Evolutionary conservation across 768 basidiomycete genomes (phyloP).

Genomic region (Tricholoma hemisulphureum): DNA sequence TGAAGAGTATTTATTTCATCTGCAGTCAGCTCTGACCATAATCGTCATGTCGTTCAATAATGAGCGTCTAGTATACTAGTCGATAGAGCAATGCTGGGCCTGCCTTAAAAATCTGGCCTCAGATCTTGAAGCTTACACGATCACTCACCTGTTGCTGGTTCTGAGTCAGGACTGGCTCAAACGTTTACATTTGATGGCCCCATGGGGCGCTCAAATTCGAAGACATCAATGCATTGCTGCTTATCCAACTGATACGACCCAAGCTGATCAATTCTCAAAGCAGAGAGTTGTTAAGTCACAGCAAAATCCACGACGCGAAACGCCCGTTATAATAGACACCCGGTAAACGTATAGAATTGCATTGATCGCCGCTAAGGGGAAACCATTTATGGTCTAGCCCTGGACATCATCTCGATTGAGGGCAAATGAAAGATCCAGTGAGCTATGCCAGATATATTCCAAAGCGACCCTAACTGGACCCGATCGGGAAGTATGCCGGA

Average conservation of each 20-base stretch:
- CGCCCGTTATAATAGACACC: slow-evolving; percentile 7
- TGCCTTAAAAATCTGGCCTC: too few species aligned
- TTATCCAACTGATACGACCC: neutral
- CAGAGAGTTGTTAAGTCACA: slow-evolving; percentile 7
- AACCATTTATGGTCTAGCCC: slow-evolving; percentile 5
- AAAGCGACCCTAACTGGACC: slow-evolving; percentile 18
- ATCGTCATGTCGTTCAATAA: neutral
- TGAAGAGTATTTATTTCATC: slow-evolving; percentile 7
- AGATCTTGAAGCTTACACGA: too few species aligned
- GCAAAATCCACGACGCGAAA: slow-evolving; percentile 5
- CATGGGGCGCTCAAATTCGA: slow-evolving; percentile 5
- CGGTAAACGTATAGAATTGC: slow-evolving; percentile 9
- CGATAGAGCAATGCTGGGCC: neutral
- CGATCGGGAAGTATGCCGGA: slow-evolving; percentile 22
- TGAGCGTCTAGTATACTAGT: neutral
- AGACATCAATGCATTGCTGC: slow-evolving; percentile 6
- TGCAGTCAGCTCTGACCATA: neutral
- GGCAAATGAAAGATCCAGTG: slow-evolving; percentile 32
- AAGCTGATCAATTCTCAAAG: neutral
- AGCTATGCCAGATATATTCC: slow-evolving; percentile 22
- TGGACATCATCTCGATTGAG: slow-evolving; percentile 20
- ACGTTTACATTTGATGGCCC: slow-evolving; percentile 6
- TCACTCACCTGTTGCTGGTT: too few species aligned
- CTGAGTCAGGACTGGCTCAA: neutral
- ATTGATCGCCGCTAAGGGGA: slow-evolving; percentile 15